These are phyloP conservation scores for Cyberlindnera saturnus DNA, from an alignment of 805 yeast genomes.

Conservation along the genomic window DNA sequence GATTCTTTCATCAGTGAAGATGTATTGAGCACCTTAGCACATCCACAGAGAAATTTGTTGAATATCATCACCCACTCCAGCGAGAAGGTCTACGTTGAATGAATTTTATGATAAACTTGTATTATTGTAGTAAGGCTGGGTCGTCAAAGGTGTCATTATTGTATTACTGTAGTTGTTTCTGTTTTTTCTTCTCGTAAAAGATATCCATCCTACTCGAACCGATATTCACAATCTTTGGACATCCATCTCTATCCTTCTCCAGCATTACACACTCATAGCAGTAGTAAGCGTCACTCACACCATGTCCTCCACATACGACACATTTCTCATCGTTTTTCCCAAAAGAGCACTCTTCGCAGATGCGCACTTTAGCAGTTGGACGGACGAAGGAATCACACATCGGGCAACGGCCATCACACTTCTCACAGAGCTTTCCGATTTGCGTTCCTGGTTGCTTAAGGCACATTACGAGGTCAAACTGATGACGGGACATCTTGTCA, in stretches of 20 bases:
- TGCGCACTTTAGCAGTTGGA: constrained; percentile 57
- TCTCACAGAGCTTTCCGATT: constrained; percentile 68
- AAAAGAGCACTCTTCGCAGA: constrained; percentile 82
- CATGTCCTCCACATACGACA: constrained; percentile 68
- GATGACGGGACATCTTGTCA: constrained; percentile 74
- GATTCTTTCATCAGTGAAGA: constrained; percentile 21
- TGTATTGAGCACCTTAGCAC: neutral
- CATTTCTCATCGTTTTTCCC: constrained; percentile 63
- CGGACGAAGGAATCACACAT: constrained; percentile 81
- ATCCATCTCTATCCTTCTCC: constrained; percentile 86
- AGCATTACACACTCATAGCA: constrained; percentile 77
- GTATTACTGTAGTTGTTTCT: constrained; percentile 12
- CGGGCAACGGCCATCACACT: constrained; percentile 91
- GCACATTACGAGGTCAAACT: constrained; percentile 78
- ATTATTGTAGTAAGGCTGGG: neutral
- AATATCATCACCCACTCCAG: constrained; percentile 3
- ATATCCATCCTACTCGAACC: constrained; percentile 71
- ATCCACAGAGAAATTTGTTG: constrained; percentile 4
- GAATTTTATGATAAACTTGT: neutral
- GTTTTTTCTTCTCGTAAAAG: constrained; percentile 51
- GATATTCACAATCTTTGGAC: constrained; percentile 77
- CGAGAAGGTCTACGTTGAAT: neutral
- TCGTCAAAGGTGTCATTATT: neutral
- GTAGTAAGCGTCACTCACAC: constrained; percentile 68
- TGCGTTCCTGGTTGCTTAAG: constrained; percentile 76